Base-by-base conservation (phyloP, 2,329 filamentous ascomycete genomes). In the Fusarium humuli region DNA sequence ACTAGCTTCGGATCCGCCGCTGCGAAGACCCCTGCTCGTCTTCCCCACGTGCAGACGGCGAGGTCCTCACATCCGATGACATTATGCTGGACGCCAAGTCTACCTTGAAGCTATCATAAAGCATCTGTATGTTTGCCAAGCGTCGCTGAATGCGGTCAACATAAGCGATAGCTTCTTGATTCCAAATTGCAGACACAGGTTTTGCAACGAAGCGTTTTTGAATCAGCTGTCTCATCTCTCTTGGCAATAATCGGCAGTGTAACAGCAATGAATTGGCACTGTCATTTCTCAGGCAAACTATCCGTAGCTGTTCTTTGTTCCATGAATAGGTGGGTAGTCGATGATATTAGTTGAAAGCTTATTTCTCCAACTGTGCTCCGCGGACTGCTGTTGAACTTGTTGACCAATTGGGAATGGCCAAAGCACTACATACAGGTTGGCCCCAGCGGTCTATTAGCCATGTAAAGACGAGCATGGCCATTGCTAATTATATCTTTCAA, bases 1-100 rank as follows among this genome's bases (percentile, higher is more conserved):
- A 65, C 62, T 34, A 16, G 18, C 54, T 60, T 44, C 41, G 61
- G 61, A 30, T 30, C 46, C 54, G 34, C 62, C 53, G 47, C 27
- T 25, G 22, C 20, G 32, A 50, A 16, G 2, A 65, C 29, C 62
- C 62, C 48, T 65, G 62, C 18, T 44, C 14, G 2, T 14, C 10
- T 11, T 37, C 54, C 41, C 62, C 62, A 65, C 47, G 41, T 48
- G 34, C 41, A 12, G 29, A 9, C 27, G 10, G 12, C 18, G 27
- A 41, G 16, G 18, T 20, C 25, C 18, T 57, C 37, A 46, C 23
- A 50, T 22, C 44, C 27, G 27, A 42, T 41, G 18, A 53, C 13
- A 27, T 42, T 18, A 22, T 40, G 11, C 49, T 53, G 5, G 34
- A 34, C 25, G 9, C 34, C 25, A 42, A 27, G 16, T 13, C 9